Base-by-base conservation (phyloP, 495 filamentous ascomycete genomes). In the Annulohypoxylon stygium region DNA sequence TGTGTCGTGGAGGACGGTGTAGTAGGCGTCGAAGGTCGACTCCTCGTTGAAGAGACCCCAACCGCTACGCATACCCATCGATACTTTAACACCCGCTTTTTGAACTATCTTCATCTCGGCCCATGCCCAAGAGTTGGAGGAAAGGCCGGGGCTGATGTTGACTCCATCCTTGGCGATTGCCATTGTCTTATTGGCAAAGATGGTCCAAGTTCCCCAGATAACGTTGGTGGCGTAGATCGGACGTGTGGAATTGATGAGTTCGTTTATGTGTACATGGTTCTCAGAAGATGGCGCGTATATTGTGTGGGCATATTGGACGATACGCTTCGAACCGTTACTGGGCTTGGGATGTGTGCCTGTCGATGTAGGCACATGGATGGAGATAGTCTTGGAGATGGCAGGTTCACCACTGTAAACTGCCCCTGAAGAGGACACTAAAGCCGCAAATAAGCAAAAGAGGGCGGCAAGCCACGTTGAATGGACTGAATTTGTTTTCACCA, bases 201-300 rank as follows among this genome's bases (percentile, higher is more conserved):
- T 11, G 9, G 51, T 12, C 51, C 51, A 55, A 12, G 51, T 55
- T 30, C 51, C 51, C 8, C 7, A 55, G 26, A 55, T 30, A 26
- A 55, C 26, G 33, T 55, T 33, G 10, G 51, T 55, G 1, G 30
- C 23, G 26, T 55, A 34, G 26, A 55, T 26, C 3, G 51, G 51
- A 4, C 51, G 51, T 26, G 51, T 55, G 23, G 51, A 55, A 26
- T 55, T 55, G 26, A 55, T 26, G 51, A 55, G 51, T 33, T 55
- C 51, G 5, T 23, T 26, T 3, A 55, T 34, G 51, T 36, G 51
- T 7, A 55, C 51, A 6, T 55, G 33, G 26, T 7, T 34, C 10
- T 14, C 9, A 6, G 51, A 55, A 30, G 25, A n/a, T n/a, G 26
- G 51, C 12, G 51, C 75, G n/a, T 58, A 36, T 7, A 58, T 34